Evolutionary conservation across 768 basidiomycete species (phyloP).

Genomic region (Suillus americanus): DNA sequence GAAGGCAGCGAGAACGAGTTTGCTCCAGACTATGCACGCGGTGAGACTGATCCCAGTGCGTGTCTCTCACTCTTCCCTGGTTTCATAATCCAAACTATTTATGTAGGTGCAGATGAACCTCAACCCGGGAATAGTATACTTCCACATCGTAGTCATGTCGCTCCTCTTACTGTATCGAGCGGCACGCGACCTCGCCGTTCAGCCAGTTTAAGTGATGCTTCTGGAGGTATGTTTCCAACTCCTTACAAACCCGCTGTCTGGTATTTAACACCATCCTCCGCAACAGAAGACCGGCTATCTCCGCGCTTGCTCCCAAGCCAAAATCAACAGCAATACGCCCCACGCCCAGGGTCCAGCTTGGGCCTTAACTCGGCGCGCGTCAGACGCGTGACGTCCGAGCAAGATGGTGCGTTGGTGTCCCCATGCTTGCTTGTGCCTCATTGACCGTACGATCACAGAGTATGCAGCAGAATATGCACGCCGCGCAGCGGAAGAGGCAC

Average conservation of each 20-base stretch:
- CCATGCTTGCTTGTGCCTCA: not conserved
- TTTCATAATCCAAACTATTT: slow-evolving; percentile 23
- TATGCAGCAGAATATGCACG: slow-evolving; percentile 26
- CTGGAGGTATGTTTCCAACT: slow-evolving; percentile 23
- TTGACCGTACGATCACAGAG: slow-evolving; percentile 16
- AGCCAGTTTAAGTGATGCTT: slow-evolving; percentile 74
- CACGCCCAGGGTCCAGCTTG: slow-evolving; percentile 45
- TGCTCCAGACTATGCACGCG: slow-evolving; percentile 27
- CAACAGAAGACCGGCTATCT: slow-evolving; percentile 27
- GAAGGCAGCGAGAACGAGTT: slow-evolving; percentile 43
- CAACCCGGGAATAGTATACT: slow-evolving; percentile 22
- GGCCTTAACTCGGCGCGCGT: slow-evolving; percentile 38
- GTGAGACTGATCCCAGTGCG: slow-evolving; percentile 44
- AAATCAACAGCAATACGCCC: slow-evolving; percentile 19
- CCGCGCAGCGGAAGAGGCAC: slow-evolving; percentile 14
- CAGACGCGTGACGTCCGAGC: slow-evolving; percentile 44
- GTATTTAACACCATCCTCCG: slow-evolving; percentile 23
- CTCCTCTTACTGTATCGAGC: slow-evolving; percentile 36
- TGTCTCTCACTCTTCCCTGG: slow-evolving; percentile 10
- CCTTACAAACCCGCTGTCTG: slow-evolving; percentile 12
- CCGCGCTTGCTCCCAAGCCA: slow-evolving; percentile 22
- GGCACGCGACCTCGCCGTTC: slow-evolving; percentile 66
- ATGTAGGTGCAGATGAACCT: slow-evolving; percentile 31
- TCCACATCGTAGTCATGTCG: slow-evolving; percentile 29
- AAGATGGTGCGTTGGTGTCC: slow-evolving; percentile 35